Base-by-base conservation (phyloP, 2,329 filamentous ascomycete species). In the Fusarium mexicanum region DNA sequence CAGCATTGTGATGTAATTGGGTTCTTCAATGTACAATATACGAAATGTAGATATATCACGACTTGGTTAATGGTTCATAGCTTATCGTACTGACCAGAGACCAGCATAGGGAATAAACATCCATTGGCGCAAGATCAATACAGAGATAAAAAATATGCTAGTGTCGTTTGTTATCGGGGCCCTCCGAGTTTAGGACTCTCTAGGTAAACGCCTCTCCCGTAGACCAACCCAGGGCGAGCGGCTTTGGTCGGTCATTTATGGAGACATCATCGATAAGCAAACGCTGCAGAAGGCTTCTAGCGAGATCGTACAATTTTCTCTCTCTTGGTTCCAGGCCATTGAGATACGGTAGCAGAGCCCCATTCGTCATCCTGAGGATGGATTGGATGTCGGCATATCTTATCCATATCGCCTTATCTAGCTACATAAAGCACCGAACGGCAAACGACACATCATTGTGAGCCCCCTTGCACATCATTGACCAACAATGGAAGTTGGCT, bases 231-330 rank as follows among this genome's bases (percentile, higher is more conserved):
- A 63, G 47, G 71, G 59, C 60, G 40, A 62, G 72, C 72, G 72
- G 72, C 72, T 75, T 75, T 69, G 72, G 57, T 75, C 72, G 72
- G 72, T 64, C 68, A 48, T 70, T 63, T 69, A 69, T 75, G 72
- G 72, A 70, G 69, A 64, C 58, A 66, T 53, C 68, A 63, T 73
- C 58, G 64, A 69, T 66, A 64, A 70, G 63, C 47, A 61, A 24
- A 51, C 26, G 44, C 46, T 53, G 59, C 43, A 47, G 62, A 73
- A 72, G 38, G 43, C 58, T 73, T 74, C 64, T 64, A 69, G 71
- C 63, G 64, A 72, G 61, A 74, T 74, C 20, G 47, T 67, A 62
- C 37, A 50, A 44, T 70, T 61, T 29, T 59, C 46, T 46, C 8
- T 57, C 41, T 58, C 20, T 35, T 22, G 8, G n/a, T 14, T 43